These are phyloP conservation scores for Astraeus odoratus DNA, from an alignment of 768 basidiomycete species.

Conservation along the genomic window DNA sequence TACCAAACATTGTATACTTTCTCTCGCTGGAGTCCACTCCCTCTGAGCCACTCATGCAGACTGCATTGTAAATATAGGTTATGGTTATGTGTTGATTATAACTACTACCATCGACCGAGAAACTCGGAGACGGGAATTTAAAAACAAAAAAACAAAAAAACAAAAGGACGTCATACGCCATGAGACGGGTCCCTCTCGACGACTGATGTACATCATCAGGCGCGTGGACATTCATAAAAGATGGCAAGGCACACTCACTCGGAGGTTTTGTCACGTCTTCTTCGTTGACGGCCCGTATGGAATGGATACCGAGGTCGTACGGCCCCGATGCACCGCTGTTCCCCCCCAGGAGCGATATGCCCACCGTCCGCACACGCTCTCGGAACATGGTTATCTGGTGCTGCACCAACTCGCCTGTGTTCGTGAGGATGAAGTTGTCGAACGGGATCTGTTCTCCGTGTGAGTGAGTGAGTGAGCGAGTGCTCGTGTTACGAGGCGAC, in stretches of 20 bases:
- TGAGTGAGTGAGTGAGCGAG: slow-evolving; percentile 2
- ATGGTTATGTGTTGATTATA: slow-evolving; percentile 9
- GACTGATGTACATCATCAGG: slow-evolving; percentile 7
- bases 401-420: slow-evolving; percentile 61
- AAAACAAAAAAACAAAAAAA: too few species aligned
- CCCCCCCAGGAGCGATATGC: slow-evolving; percentile 83
- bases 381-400: slow-evolving; percentile 71
- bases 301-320: slow-evolving; percentile 80
- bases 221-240: neutral
- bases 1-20: slow-evolving; percentile 9
- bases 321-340: slow-evolving; percentile 66
- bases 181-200: slow-evolving; percentile 22
- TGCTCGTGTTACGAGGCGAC: too few species aligned
- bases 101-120: too few species aligned
- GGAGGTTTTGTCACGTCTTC: slow-evolving; percentile 42
- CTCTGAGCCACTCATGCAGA: slow-evolving; percentile 6
- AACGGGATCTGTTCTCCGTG: slow-evolving; percentile 72
- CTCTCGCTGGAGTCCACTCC: slow-evolving; percentile 5
- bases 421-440: slow-evolving; percentile 65
- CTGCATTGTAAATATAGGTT: slow-evolving; percentile 21
- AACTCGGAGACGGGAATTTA: too few species aligned
- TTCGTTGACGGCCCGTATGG: slow-evolving; percentile 75
- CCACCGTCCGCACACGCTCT: slow-evolving; percentile 71
- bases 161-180: slow-evolving; percentile 12
- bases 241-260: slow-evolving; percentile 20